A percentile compares a stretch with the other conserved stretches of the same genome.
Conservation (phyloP, 306 rosid genomes). For the Heteromeles arbutifolia region DNA sequence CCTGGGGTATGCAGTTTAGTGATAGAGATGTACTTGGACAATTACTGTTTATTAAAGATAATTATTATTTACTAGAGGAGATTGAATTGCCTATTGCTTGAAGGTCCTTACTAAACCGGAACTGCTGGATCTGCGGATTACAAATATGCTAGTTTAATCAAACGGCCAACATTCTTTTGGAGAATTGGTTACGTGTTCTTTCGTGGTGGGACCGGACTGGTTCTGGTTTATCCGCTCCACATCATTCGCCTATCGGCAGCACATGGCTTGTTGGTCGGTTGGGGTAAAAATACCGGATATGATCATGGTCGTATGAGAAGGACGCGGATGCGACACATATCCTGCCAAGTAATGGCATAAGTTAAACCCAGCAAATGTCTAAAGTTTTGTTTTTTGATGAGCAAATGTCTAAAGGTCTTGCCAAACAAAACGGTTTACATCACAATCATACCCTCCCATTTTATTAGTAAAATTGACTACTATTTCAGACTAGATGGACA, state of each 20-base stretch:
- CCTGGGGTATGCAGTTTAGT: too few relatives aligned
- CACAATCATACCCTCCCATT: not conserved
- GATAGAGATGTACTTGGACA: rapidly evolving
- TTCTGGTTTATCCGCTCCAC: not conserved
- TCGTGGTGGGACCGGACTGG: conserved; percentile 14
- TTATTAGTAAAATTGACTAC: too few relatives aligned
- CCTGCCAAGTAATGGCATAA: not conserved
- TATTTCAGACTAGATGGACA: not conserved
- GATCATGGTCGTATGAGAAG: not conserved
- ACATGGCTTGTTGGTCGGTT: conserved; percentile 38
- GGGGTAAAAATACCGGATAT: not conserved
- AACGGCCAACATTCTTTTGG: not conserved
- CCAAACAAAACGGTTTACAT: not conserved
- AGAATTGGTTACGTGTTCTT: not conserved
- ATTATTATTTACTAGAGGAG: rapidly evolving
- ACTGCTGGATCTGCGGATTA: not conserved
- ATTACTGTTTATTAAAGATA: too few relatives aligned
- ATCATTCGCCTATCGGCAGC: conserved; percentile 27
- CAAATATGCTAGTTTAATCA: not conserved
- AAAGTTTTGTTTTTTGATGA: too few relatives aligned
- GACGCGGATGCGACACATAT: not conserved
- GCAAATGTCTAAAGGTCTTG: too few relatives aligned
- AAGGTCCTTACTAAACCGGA: too few relatives aligned
- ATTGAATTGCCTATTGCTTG: too few relatives aligned
- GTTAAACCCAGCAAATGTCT: too few relatives aligned